Conservation (phyloP, 1,139 yeast genomes). For the Nakaseomyces sp. region DNA sequence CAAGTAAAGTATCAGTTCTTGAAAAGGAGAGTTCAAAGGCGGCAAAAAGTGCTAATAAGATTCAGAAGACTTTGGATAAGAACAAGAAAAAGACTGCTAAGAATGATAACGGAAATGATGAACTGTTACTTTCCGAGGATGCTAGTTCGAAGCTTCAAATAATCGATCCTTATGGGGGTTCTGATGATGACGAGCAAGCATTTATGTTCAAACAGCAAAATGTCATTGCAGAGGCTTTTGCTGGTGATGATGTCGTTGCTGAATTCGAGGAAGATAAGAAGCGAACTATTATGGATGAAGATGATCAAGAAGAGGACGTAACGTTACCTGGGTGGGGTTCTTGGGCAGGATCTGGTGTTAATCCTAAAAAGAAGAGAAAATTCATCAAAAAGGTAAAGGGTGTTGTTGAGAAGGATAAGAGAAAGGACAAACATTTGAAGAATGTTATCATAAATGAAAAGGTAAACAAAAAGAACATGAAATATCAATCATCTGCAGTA, state of each 20-base stretch:
- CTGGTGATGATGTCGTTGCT: constrained; percentile 82
- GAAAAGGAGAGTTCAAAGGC: constrained; percentile 50
- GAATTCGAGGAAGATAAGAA: constrained; percentile 73
- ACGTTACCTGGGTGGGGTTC: constrained; percentile 95
- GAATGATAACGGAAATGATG: constrained; percentile 15
- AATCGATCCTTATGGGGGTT: constrained; percentile 39
- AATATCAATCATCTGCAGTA: constrained; percentile 76
- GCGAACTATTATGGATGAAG: constrained; percentile 65
- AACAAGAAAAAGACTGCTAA: constrained; percentile 12
- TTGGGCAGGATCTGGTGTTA: constrained; percentile 61
- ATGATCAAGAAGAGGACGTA: constrained; percentile 74
- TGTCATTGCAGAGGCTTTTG: constrained; percentile 83
- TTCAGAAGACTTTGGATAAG: constrained; percentile 40
- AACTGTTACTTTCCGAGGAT: constrained; percentile 23
- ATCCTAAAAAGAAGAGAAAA: constrained; percentile 49
- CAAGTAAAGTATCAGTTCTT: constrained; percentile 46
- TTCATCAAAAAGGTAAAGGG: constrained; percentile 66
- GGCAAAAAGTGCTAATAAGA: constrained; percentile 38
- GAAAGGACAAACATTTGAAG: constrained; percentile 67
- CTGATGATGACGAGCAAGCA: constrained; percentile 33
- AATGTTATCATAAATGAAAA: constrained; percentile 86
- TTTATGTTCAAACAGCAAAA: constrained; percentile 68
- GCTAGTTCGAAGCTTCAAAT: constrained; percentile 32
- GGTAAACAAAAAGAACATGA: constrained; percentile 71
- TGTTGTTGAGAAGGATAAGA: constrained; percentile 55